Base-by-base conservation (phyloP, 2,329 filamentous ascomycete species). In the Microdochium paspali region DNA sequence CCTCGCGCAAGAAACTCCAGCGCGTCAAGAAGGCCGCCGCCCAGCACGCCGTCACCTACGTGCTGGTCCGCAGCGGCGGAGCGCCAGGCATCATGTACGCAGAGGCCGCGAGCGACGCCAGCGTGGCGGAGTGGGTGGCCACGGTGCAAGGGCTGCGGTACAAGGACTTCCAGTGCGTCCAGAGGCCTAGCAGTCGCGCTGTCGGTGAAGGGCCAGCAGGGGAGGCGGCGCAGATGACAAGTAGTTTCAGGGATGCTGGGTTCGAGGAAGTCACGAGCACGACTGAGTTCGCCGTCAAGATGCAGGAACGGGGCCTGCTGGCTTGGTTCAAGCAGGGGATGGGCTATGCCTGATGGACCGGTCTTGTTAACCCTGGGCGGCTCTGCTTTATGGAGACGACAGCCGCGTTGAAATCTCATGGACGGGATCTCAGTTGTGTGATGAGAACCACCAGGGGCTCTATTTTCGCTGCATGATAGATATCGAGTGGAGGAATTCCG, bases 31-130 rank as follows among this genome's bases (percentile, higher is more conserved):
- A 85, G 61, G 80, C 82, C 2, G 75, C 78, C 3, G 80, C 83
- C 6, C 71, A 77, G 26, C 70, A 76, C 44, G 69, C 77, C 53
- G 67, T 80, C 48, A 76, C 82, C 45, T 83, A 77, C 53, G 78
- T 84, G 1, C 67, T 90, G 3, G 68, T 88, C 1, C 77, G 85
- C 24, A 81, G 76, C 51, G 84, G 85, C 10, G 79, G 81, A 2
- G 76, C 76, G 23, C 86, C 86, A 0, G 86, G 86, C 2, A 81
- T 90, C 54, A 90, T 90, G 85, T 87, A 89, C 58, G 85, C 83
- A 45, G 82, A 87, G 59, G 78, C 80, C 1, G 53, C 54, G 3
- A 66, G 73, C n/a, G 72, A 77, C 54, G 56, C 58, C 1, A 69
- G 70, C 1, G 76, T 88, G 3, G 70, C 69, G 49, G 68, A 71